Percentiles rank a stretch among this genome's conserved stretches.
Conservation (phyloP, 2,329 filamentous ascomycete species). For the Colletotrichum sp. region DNA sequence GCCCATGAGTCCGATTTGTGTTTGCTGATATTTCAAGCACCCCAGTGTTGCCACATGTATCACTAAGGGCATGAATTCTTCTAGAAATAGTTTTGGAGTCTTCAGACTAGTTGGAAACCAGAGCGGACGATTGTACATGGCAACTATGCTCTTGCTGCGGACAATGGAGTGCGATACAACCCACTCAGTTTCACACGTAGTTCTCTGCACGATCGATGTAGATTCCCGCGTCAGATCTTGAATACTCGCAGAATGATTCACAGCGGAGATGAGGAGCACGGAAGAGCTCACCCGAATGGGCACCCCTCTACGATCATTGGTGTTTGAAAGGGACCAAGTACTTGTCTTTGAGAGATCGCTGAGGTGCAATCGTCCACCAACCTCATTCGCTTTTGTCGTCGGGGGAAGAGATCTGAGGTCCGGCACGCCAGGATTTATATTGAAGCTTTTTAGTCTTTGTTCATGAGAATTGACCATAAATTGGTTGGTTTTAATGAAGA, state of each 20-base stretch:
- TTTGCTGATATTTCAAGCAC: neutral
- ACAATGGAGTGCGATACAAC: neutral
- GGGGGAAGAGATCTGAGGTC: neutral
- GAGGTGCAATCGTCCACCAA: too few relatives aligned
- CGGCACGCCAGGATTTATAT: neutral
- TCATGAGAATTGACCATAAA: too few relatives aligned
- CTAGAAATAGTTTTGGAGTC: neutral
- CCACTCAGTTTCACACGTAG: too few relatives aligned
- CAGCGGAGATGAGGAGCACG: accelerated
- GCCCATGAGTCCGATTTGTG: neutral
- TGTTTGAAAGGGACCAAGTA: neutral
- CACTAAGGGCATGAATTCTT: accelerated
- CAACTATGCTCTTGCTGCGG: neutral
- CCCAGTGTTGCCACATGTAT: neutral
- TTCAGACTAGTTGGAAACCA: neutral
- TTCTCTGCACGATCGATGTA: neutral
- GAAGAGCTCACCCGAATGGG: neutral
- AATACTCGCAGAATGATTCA: neutral
- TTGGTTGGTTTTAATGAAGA: neutral
- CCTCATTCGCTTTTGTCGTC: too few relatives aligned
- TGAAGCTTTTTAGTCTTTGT: neutral
- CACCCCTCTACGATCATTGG: neutral
- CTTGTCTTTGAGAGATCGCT: neutral
- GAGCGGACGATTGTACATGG: neutral
- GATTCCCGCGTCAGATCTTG: accelerated